Base-by-base conservation (phyloP, 345 rosid genomes). In the Arabis hirsuta region DNA sequence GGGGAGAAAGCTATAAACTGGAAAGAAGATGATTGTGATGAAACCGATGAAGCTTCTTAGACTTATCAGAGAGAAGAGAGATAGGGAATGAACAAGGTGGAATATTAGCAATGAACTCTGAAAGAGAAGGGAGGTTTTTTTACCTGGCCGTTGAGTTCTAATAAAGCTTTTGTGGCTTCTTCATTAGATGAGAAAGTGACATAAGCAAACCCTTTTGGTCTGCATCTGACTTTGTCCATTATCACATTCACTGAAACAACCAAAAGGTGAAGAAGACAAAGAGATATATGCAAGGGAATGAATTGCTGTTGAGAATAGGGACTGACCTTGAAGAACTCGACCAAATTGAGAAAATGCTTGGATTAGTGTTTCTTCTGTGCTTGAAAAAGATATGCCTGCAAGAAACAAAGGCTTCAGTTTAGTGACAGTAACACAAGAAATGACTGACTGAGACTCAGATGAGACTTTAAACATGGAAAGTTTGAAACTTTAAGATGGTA, bases 331-430 rank as follows among this genome's bases (percentile, higher is more conserved):
- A 7, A 80, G 59, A 45, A 88, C 85, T 68, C 74, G 46, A 19
- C 95, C 95, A 59, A 65, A 85, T 69, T 83, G 76, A 57, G 94
- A 81, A 83, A 88, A 86, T 41, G 84, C 85, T 65, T 81, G 43
- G 1, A 80, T 55, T 71, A 88, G 73, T 14, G 64, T 57, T 27
- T 72, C 71, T 56, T 81, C 76, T 34, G 90, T 82, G 64, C 84
- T 80, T 52, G 80, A 79, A 71, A 85, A 89, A 65, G 88, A 68
- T 51, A 85, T 22, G 16, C 87, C 88, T 87, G 72, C 64, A 51
- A 38, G 13, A 62, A 42, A 31, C 26, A 73, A 47, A 76, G 38
- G n/a, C 61, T 62, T 65, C 29, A 16, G 34, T 12, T 24, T 4
- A 16, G 38, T 64, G 69, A 36, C 22, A 12, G 22, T 32, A 65